Percentiles rank a stretch among this genome's conserved stretches.
phyloP scores from a whole-genome alignment of 1,284 basidiomycete genomes.

The Cryptococcus hybrid region DNA sequence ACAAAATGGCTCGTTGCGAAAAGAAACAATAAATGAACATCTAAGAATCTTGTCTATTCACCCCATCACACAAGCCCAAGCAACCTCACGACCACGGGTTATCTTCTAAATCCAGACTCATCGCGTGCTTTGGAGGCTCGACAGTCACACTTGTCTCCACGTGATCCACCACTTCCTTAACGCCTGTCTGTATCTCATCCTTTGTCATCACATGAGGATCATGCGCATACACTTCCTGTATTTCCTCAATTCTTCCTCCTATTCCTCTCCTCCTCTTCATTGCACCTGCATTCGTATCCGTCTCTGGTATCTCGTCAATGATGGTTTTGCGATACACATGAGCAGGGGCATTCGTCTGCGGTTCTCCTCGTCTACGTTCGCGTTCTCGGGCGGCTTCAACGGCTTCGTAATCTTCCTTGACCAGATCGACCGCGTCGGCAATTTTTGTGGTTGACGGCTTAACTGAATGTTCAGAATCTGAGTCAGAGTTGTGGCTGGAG shows the following conservation, averaged over 20 bases:
- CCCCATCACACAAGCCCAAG: neutral
- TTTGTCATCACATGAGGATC: slow-evolving; percentile 14
- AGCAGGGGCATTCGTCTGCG: slow-evolving; percentile 36
- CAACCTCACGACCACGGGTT: slow-evolving; percentile 40
- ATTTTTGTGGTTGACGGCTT: slow-evolving; percentile 8
- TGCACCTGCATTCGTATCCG: neutral
- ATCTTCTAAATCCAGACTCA: slow-evolving; percentile 23
- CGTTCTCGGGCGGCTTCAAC: slow-evolving; percentile 36
- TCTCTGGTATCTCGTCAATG: slow-evolving; percentile 10
- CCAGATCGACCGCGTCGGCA: slow-evolving; percentile 75
- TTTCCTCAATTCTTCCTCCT: slow-evolving; percentile 10
- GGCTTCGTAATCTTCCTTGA: slow-evolving; percentile 54
- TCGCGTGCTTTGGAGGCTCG: slow-evolving; percentile 14
- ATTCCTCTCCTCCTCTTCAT: neutral
- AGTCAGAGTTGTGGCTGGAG: no score
- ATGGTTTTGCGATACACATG: slow-evolving; percentile 33
- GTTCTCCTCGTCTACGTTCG: slow-evolving; percentile 35
- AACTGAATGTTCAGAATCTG: no score
- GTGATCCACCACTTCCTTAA: slow-evolving; percentile 10
- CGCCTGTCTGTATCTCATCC: slow-evolving; percentile 16
- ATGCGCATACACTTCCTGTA: slow-evolving; percentile 21
- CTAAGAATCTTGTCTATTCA: neutral
- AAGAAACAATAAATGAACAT: neutral
- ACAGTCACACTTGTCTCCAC: slow-evolving; percentile 12
- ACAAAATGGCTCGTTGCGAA: no score